A percentile compares a stretch with the other conserved stretches of the same genome.
These are phyloP conservation scores for Microdochium trichocladiopsis DNA, from an alignment of 2,329 filamentous ascomycete genomes.

Conservation along the genomic window DNA sequence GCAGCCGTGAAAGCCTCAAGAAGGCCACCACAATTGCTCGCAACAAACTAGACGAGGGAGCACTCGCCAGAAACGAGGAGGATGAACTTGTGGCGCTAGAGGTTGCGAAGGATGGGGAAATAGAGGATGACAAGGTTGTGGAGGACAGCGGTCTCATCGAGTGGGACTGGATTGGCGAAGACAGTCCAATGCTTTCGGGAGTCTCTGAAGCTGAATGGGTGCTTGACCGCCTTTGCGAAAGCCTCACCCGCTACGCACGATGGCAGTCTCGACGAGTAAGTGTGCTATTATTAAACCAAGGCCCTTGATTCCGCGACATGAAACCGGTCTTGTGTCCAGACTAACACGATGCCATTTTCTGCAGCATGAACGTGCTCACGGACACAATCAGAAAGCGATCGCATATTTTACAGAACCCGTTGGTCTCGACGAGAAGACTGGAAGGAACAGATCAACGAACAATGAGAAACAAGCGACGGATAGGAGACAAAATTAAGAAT, in stretches of 20 bases:
- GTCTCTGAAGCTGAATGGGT: slow-evolving; percentile 61
- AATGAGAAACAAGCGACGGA: too few species aligned
- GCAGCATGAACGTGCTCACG: too few species aligned
- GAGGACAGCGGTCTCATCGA: slow-evolving; percentile 52
- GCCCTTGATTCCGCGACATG: too few species aligned
- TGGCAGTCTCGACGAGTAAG: not conserved
- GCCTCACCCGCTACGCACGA: slow-evolving; percentile 34
- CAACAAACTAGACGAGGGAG: not conserved
- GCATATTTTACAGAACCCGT: too few species aligned
- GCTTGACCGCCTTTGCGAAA: slow-evolving; percentile 58
- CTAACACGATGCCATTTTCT: too few species aligned
- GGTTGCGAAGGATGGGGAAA: slow-evolving; percentile 1
- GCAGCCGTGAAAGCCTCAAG: slow-evolving; percentile 15
- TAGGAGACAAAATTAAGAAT: too few species aligned
- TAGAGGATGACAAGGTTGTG: slow-evolving; percentile 31
- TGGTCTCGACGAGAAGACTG: too few species aligned
- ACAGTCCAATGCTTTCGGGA: slow-evolving; percentile 59
- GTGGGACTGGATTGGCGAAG: slow-evolving; percentile 68
- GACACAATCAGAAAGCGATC: too few species aligned
- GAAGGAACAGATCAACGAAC: too few species aligned
- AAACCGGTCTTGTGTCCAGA: too few species aligned
- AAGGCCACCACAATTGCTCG: not conserved
- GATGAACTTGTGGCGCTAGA: not conserved
- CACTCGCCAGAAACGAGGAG: not conserved
- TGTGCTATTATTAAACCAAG: not conserved